A percentile compares a stretch with the other conserved stretches of the same genome.
These are phyloP conservation scores for Fusarium transvaalense DNA, from an alignment of 2,329 filamentous ascomycete genomes.

Conservation along the genomic window DNA sequence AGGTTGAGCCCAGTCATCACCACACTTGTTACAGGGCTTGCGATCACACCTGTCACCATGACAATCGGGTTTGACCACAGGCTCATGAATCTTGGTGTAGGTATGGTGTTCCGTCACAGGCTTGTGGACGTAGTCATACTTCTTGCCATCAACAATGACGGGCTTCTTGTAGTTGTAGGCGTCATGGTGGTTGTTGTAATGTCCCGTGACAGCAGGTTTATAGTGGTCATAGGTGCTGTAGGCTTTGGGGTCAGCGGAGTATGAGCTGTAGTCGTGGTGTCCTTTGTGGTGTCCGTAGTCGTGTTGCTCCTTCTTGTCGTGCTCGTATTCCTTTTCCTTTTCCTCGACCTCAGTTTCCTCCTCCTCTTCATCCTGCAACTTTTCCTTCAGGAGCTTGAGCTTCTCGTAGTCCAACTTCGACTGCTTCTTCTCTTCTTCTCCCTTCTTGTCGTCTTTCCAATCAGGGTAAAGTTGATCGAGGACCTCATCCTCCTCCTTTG, in stretches of 20 bases:
- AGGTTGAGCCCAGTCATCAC: constrained; percentile 47
- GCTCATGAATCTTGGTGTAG: constrained; percentile 19
- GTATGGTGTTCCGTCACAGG: constrained; percentile 28
- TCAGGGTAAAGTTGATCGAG: neutral
- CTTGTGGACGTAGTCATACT: constrained; percentile 33
- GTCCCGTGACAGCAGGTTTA: constrained; percentile 5
- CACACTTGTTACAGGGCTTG: constrained; percentile 48
- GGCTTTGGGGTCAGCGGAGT: constrained; percentile 2
- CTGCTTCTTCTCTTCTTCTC: constrained; percentile 9
- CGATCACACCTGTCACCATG: constrained; percentile 40
- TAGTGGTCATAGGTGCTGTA: constrained; percentile 8
- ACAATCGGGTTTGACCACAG: constrained; percentile 38
- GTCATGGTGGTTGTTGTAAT: constrained; percentile 13
- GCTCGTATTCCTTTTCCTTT: constrained; percentile 8
- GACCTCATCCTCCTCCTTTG: neutral
- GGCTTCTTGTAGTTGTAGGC: constrained; percentile 9
- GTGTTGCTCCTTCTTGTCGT: constrained; percentile 2
- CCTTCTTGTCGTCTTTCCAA: constrained; percentile 15
- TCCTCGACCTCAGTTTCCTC: constrained; percentile 11
- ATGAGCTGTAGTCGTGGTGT: constrained; percentile 9
- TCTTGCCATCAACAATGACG: constrained; percentile 12
- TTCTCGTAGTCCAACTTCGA: constrained; percentile 1
- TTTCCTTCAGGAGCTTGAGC: neutral
- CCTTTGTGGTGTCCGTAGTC: neutral
- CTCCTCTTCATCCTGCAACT: neutral